Percentiles rank a stretch among this genome's conserved stretches.
Evolutionary conservation across 148 eudicot species (phyloP).

Genomic region (Rheum nobile): DNA sequence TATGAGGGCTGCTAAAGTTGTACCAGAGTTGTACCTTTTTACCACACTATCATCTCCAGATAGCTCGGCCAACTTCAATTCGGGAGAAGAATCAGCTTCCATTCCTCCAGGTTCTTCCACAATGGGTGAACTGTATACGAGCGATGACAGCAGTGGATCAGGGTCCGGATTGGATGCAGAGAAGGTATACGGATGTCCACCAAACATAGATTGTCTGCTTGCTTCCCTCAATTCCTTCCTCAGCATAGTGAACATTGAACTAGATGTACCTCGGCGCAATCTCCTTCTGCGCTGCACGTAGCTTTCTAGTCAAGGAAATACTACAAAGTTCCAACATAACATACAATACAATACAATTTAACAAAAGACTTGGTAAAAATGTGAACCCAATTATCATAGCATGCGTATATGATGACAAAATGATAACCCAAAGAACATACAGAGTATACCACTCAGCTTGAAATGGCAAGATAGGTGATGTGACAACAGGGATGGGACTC

Average conservation of each 20-base stretch:
- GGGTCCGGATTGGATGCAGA: slow-evolving; percentile 55
- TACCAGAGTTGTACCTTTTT: slow-evolving; percentile 35
- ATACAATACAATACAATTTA: neutral
- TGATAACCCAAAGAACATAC: neutral
- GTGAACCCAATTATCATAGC: slow-evolving; percentile 3
- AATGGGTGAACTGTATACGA: slow-evolving; percentile 45
- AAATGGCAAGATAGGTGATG: neutral
- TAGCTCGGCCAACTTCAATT: slow-evolving; percentile 24
- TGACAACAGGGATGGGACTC: neutral
- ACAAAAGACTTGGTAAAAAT: neutral
- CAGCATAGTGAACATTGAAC: slow-evolving; percentile 43
- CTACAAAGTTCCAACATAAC: neutral
- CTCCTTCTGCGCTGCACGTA: slow-evolving; percentile 89
- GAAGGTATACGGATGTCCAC: slow-evolving; percentile 40
- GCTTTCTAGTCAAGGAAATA: slow-evolving; percentile 46
- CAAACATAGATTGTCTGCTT: slow-evolving; percentile 53
- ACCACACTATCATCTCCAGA: slow-evolving; percentile 16
- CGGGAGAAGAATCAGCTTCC: slow-evolving; percentile 31
- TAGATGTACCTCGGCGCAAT: slow-evolving; percentile 47
- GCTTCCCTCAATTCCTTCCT: slow-evolving; percentile 71
- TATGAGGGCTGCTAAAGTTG: neutral
- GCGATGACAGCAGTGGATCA: slow-evolving; percentile 75
- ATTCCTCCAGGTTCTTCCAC: slow-evolving; percentile 28
- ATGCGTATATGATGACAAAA: neutral
- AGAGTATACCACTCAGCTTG: neutral